A percentile compares a stretch with the other conserved stretches of the same genome.
Conservation (phyloP, 169 alveolate species). For the Theileria parva region DNA sequence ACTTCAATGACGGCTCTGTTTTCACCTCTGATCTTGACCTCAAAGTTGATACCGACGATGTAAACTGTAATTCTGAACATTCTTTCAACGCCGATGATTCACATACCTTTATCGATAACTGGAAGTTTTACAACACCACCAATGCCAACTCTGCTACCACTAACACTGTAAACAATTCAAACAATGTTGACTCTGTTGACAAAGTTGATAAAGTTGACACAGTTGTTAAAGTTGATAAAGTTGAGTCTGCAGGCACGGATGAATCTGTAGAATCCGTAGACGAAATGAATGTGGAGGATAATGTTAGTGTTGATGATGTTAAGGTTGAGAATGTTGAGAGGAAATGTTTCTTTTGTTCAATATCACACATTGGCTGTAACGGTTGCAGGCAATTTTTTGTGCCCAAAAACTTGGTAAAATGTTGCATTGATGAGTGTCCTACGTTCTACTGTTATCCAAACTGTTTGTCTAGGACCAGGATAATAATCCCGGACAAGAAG, state of each 20-base stretch:
- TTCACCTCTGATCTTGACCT: background rate
- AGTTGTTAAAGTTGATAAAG: too few species aligned
- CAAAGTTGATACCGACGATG: background rate
- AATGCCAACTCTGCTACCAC: too few species aligned
- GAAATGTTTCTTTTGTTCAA: slow-evolving; percentile 50
- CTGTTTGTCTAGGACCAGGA: slow-evolving; percentile 34
- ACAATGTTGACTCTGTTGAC: background rate
- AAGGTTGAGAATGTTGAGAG: background rate
- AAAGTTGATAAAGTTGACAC: too few species aligned
- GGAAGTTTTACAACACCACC: background rate
- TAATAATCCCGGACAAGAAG: slow-evolving; percentile 41
- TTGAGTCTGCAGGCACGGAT: too few species aligned
- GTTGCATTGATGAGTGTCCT: slow-evolving; percentile 49
- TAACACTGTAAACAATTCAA: background rate
- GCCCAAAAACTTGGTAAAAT: slow-evolving; percentile 3
- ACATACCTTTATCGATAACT: background rate
- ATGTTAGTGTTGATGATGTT: background rate
- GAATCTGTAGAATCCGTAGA: too few species aligned
- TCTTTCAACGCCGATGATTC: background rate
- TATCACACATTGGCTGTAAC: slow-evolving; percentile 43
- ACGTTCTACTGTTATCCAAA: slow-evolving; percentile 54
- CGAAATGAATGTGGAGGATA: background rate
- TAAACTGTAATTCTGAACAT: background rate
- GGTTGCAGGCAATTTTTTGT: slow-evolving; percentile 40
- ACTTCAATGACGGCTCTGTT: background rate